phyloP scores from a whole-genome alignment of 768 basidiomycete species.

The Suillus tomentosus region DNA sequence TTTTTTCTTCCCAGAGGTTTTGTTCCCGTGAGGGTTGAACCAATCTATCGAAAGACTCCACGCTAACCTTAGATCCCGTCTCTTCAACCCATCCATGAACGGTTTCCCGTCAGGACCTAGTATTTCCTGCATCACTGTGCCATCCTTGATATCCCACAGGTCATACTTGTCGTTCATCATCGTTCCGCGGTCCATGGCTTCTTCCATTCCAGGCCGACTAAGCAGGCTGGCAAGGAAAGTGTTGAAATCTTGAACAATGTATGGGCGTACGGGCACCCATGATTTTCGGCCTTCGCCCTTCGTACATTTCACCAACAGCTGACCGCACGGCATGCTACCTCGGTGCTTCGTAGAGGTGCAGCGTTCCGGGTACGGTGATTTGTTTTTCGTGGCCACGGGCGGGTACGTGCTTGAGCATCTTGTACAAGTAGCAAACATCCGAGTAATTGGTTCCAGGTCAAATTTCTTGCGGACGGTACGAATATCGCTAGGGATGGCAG shows the following conservation, averaged over 20 bases:
- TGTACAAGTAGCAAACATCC: slow-evolving; percentile 27
- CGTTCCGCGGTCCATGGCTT: slow-evolving; percentile 25
- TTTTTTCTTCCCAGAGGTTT: slow-evolving; percentile 31
- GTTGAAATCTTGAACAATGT: slow-evolving; percentile 29
- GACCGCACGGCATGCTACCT: slow-evolving; percentile 19
- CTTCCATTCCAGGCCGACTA: slow-evolving; percentile 28
- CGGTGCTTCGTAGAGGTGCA: slow-evolving; percentile 23
- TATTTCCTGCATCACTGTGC: slow-evolving; percentile 25
- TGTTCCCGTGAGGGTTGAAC: slow-evolving; percentile 39
- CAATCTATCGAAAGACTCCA: slow-evolving; percentile 39
- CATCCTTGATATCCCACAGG: slow-evolving; percentile 32
- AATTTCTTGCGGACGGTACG: slow-evolving; percentile 22
- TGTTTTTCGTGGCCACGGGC: neutral
- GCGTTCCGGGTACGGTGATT: slow-evolving; percentile 19
- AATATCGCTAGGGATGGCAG: slow-evolving; percentile 17
- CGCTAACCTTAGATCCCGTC: slow-evolving; percentile 13
- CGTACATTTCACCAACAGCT: slow-evolving; percentile 5
- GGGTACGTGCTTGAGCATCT: slow-evolving; percentile 29
- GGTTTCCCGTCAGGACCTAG: slow-evolving; percentile 27
- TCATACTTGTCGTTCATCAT: slow-evolving; percentile 2
- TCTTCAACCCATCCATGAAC: slow-evolving; percentile 15
- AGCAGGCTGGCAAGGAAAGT: slow-evolving; percentile 31
- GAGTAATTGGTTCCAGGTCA: slow-evolving; percentile 21
- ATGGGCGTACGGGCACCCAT: slow-evolving; percentile 18
- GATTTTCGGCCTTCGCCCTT: neutral